Evolutionary conservation across 2,329 filamentous ascomycete species (phyloP), one percentile per base, ranked within the genome.

Genomic region (Penicillium polonicum): DNA sequence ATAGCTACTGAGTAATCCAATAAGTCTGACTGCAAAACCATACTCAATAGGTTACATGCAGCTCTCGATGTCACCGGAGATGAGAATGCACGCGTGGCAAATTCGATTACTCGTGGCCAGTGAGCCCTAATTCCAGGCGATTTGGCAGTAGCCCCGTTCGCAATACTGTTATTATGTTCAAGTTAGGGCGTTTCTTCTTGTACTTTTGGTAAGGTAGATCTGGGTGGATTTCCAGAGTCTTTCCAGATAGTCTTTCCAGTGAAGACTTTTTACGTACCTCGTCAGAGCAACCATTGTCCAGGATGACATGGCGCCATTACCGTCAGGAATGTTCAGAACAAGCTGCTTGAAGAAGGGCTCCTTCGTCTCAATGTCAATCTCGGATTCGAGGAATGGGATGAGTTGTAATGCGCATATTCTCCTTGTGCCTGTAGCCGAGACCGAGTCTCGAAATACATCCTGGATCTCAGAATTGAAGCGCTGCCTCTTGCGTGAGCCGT

Each of bases 231-330:
- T 27, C 5, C 29, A 10, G 7, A 23, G 5, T 9, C 21, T 27
- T 39, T 25, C 2, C 2, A 12, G 17, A 10, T 10, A 31, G 3
- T 6, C 15, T 33, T 33, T 25, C 2, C 1, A 13, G 13, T 13
- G 2, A 35, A 4, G 25, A 15, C n/a, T 41, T 21, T 21, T 41
- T 25, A 74, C 82, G 70, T 78, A 92, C 91, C 89, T 90, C 61
- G 90, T 81, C 69, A 91, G 85, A n/a, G 87, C 88, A 52, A 97
- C 73, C 79, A 96, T 85, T 19, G 91, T 88, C 94, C 94, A 99
- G 0, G 87, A 90, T 8, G 87, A 84, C 41, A 88, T 78, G 9
- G 75, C 73, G 15, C 78, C 76, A 63, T 88, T 86, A 66, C 96
- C 92, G 68, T 94, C 89, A 10, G 84, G 81, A 43, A 89, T 84